Base-by-base conservation (phyloP, 495 filamentous ascomycete species). In the Cercophora newfieldiana region DNA sequence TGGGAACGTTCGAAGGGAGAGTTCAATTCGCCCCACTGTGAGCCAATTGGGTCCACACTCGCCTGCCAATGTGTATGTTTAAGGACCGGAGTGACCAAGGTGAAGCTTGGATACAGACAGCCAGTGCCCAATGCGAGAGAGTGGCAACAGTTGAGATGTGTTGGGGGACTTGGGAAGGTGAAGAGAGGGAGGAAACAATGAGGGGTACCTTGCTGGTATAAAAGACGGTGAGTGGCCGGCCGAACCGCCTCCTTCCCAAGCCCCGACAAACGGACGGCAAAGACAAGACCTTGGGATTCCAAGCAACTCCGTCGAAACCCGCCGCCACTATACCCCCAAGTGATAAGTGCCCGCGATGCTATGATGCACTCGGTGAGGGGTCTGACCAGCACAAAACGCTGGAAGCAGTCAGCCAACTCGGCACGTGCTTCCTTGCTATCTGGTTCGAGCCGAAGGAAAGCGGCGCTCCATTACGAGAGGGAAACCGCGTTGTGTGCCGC, bases 261-360 rank as follows among this genome's bases (percentile, higher is more conserved):
- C n/a, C n/a, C 50, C 50, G 50, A 53, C n/a, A 26, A 26, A 26
- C 37, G 37, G 10, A 44, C 37, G 37, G 2, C 37, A 44, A 16
- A 44, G 37, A 14, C 37, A 44, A 44, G 30, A 33, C 30, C 30
- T 16, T 16, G 12, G 14, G 51, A 55, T 25, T 55, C 21, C 51
- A 14, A 25, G 51, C 26, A 26, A 10, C 54, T 60, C 33, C 31
- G 58, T 44, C 1, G 19, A 30, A 44, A 59, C 18, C 63, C 63
- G 61, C 48, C 28, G 25, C 54, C 66, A 49, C 66, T 68, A 68
- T 59, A 64, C 66, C 66, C 56, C 66, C 61, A 68, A 68, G 62
- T 65, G 66, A 68, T 47, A 64, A 64, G 51, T 8, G 19, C 25
- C 63, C 54, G 58, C 31, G 58, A 26, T n/a, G 26, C 12, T 10